Conservation (phyloP, 768 basidiomycete species). For the Termitomyces sp. region DNA sequence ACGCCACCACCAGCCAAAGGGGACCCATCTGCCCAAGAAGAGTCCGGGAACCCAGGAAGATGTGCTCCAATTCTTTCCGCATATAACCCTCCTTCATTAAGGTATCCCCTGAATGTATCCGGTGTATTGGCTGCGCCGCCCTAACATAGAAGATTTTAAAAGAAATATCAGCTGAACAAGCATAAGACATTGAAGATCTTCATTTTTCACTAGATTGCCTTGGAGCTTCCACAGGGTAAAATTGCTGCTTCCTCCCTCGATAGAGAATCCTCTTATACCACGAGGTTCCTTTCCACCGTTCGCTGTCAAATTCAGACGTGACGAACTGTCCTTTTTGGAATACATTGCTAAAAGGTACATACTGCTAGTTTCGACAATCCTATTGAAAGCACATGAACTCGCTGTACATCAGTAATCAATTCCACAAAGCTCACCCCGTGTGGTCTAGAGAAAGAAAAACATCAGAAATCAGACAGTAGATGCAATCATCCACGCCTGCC, state of each 20-base stretch:
- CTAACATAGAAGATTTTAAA: constrained; percentile 5
- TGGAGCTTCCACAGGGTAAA: constrained; percentile 40
- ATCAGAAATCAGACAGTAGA: neutral
- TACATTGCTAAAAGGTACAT: constrained; percentile 11
- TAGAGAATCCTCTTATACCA: constrained; percentile 42
- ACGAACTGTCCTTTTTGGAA: neutral
- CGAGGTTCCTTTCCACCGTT: constrained; percentile 49
- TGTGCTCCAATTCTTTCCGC: constrained; percentile 50
- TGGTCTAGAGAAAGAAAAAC: constrained; percentile 32
- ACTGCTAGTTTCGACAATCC: constrained; percentile 49
- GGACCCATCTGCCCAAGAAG: constrained; percentile 32
- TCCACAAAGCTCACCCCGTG: constrained; percentile 37
- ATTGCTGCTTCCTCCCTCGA: constrained; percentile 37
- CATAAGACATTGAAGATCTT: neutral
- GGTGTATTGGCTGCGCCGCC: constrained; percentile 37
- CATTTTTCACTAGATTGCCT: constrained; percentile 33
- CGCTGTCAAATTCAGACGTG: constrained; percentile 23
- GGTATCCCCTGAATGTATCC: constrained; percentile 44
- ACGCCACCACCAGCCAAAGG: constrained; percentile 27
- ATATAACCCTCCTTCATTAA: constrained; percentile 50
- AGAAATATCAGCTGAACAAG: neutral
- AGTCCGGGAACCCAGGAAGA: constrained; percentile 43
- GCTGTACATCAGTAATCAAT: neutral
- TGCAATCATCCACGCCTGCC: constrained; percentile 19
- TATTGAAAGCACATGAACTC: constrained; percentile 14